Base-by-base conservation (phyloP, 129 eudicot species). In the Tagetes patula region DNA sequence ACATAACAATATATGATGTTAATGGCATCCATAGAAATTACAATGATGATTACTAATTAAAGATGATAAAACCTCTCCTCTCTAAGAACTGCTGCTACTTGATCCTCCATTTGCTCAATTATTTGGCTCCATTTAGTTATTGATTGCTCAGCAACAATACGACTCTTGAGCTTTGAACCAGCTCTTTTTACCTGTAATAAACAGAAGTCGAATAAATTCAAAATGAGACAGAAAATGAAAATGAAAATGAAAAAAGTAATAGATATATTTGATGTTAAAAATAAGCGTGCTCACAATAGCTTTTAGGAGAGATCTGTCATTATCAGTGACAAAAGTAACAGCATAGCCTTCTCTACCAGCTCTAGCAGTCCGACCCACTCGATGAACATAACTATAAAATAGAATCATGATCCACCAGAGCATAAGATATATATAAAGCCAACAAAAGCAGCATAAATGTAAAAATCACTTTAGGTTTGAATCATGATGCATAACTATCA, bases 281-380 rank as follows among this genome's bases (percentile, higher is more conserved):
- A 20, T 4, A 39, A 55, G 6, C 6, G 75, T 80, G 43, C 97
- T 87, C 76, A 91, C 96, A 75, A 89, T 93, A 64, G 96, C 90
- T 79, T 90, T 88, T 9, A 90, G 75, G 66, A 93, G 90, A 77
- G 96, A 82, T 56, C 98, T 87, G 65, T 93, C 98, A 73, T 87
- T 88, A 70, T 93, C 98, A 7, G 98, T 84, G 65, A 92, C 96
- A 80, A 93, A 93, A 58, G 98, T 93, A 61, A 93, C 96, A 72
- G 96, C 98, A 79, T 86, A 90, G 12, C 98, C 98, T 77, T 77
- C 87, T 79, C 96, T 77, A 49, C 98, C 96, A 66, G 96, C 96
- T 87, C 98, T 90, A 84, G 98, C 98, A 74, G 98, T 93, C 0
- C 98, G 96, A 79, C 98, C 98, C 54, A 93, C 98, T 78, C 98